Percentiles rank a stretch among this genome's conserved stretches.
Evolutionary conservation across 768 basidiomycete species (phyloP).

Genomic region (Rhodosporidiobolus odoratus): DNA sequence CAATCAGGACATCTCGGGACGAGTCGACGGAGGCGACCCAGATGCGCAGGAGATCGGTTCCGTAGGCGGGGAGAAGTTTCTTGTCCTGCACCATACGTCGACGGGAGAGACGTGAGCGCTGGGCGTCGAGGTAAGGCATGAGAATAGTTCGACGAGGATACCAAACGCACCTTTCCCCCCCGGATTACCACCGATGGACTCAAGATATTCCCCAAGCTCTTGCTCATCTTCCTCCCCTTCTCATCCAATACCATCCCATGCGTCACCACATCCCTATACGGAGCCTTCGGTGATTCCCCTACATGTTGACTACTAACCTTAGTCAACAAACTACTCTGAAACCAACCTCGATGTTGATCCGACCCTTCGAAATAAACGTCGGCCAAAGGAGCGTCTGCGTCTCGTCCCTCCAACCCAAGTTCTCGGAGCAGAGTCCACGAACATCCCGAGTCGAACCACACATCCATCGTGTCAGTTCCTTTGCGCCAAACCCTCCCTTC

Average conservation of each 20-base stretch:
- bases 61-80: conserved; percentile 71
- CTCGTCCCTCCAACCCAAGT: conserved; percentile 40
- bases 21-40: conserved; percentile 92
- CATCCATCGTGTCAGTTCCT: conserved; percentile 93
- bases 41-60: conserved; percentile 75
- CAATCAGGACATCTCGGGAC: conserved; percentile 79
- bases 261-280: conserved; percentile 78
- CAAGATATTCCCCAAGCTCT: conserved; percentile 84
- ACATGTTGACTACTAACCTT: conserved; percentile 53
- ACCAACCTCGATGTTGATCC: conserved; percentile 98
- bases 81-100: conserved; percentile 55
- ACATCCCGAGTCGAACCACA: conserved; percentile 97
- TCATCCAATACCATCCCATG: conserved; percentile 96
- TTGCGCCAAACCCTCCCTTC: conserved; percentile 60
- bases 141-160: not conserved
- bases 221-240: conserved; percentile 91
- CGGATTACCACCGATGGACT: conserved; percentile 74
- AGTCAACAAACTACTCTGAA: conserved; percentile 90
- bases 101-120: not conserved
- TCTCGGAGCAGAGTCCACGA: conserved; percentile 76
- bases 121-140: not conserved
- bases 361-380: conserved; percentile 92
- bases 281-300: conserved; percentile 45
- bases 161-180: conserved; percentile 63
- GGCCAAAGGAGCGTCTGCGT: conserved; percentile 51